Evolutionary conservation across 2,329 filamentous ascomycete genomes (phyloP).

Genomic region (Fonsecaea monophora): DNA sequence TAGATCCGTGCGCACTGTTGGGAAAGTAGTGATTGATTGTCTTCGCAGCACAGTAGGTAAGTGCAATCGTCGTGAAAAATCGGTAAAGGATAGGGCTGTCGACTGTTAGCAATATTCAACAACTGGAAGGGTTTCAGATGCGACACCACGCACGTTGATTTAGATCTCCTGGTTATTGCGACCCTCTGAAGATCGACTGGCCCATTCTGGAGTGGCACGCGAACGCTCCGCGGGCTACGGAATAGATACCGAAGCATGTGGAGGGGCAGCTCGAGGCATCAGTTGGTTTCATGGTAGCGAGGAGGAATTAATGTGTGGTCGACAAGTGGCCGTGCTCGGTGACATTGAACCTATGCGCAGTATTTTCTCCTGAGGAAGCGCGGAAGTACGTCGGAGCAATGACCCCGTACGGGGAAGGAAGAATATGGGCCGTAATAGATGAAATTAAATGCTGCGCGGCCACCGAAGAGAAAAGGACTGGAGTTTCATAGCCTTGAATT

Average conservation of each 20-base stretch:
- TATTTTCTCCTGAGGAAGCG: neutral
- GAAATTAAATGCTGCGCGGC: neutral
- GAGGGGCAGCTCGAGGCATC: conserved; percentile 13
- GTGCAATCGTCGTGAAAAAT: conserved; percentile 34
- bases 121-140: conserved; percentile 2
- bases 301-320: conserved; percentile 5
- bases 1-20: conserved; percentile 11
- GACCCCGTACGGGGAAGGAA: neutral
- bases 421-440: neutral
- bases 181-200: conserved; percentile 35
- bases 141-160: conserved; percentile 27
- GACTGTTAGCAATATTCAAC: conserved; percentile 13
- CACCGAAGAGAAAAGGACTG: neutral
- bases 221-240: conserved; percentile 36
- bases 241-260: conserved; percentile 40
- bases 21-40: conserved; percentile 25
- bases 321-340: neutral
- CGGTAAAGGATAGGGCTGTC: conserved; percentile 30
- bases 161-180: conserved; percentile 30
- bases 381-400: neutral
- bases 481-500: neutral
- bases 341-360: neutral
- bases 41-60: conserved; percentile 33
- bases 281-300: conserved; percentile 29
- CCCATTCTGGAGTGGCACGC: conserved; percentile 37